Evolutionary conservation across 192 early-diverging fungal species (phyloP), one percentile per base, ranked within the genome.

Genomic region (Gigaspora rosea): DNA sequence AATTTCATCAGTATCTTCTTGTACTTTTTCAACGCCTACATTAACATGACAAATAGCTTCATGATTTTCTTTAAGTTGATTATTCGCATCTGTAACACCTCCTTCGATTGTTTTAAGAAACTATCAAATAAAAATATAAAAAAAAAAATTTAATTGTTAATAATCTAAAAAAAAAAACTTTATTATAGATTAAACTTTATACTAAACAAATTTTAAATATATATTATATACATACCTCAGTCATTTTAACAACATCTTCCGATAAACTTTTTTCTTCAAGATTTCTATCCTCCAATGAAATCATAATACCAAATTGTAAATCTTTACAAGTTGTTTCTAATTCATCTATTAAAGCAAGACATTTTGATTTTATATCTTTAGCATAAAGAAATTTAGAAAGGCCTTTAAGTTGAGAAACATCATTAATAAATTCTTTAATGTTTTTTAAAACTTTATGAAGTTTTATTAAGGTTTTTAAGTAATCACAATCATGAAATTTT

Each of bases 351-450:
- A 76, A 20, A 11, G 6, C 16, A 6, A 8, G 16, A 52, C 61
- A 76, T 12, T 36, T 63, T 1, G 32, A 2, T 52, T 36, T 49
- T 10, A 76, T 57, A 27, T 59, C 18, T 35, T 8, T 16, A 2
- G 61, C 62, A 46, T 41, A 8, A 65, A 22, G 9, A 76, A 27
- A 65, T 52, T 76, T 76, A 2, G 7, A 15, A 65, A 33, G 46
- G 22, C 62, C 62, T 20, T 54, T 33, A 65, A 76, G 48, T 50
- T 65, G 59, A 2, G 61, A 65, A 16, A 76, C 62, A 64, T 76
- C 32, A 8, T 63, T 12, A 52, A 62, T 49, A 65, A 51, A 76
- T 41, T 32, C 15, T 5, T 52, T 63, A 36, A 76, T 76, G 51
- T 76, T 48, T 41, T 76, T 48, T 36, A 76, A 36, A 16, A 76